Base-by-base conservation (phyloP, 2,329 filamentous ascomycete species). In the Fusarium sp. region DNA sequence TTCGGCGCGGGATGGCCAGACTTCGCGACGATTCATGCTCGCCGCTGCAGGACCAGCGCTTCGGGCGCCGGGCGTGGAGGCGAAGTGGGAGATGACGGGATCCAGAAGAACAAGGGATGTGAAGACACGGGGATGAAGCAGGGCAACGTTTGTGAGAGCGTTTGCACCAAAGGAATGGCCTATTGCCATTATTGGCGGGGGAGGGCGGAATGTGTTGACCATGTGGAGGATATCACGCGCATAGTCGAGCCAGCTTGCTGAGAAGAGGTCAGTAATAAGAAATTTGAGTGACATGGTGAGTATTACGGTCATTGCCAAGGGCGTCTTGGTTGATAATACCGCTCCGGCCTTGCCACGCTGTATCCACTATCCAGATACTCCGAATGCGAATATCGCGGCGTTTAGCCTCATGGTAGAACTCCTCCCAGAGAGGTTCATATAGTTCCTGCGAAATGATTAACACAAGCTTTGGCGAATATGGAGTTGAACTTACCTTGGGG, bases 381-480 rank as follows among this genome's bases (percentile, higher is more conserved):
- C 93, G 87, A 72, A 98, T 92, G 3, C 85, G 84, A 71, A 96
- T 87, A 19, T 88, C 89, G 56, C 84, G 81, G 15, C 79, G 76
- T 68, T 86, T 84, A 7, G 89, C 82, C 19, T 83, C 81, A 19
- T 83, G 79, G 70, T 92, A 83, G 3, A 97, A 82, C 51, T 97
- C 93, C 61, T 95, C 92, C 92, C 94, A 97, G 0, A 97, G 82
- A 0, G 95, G 92, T 74, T 97, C 94, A 75, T 97, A 97, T 3
- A 97, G 80, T 83, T 98, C 95, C 91, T 94, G 15, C 24, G 3
- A 46, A 6, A 48, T 13, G 33, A 9, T 69, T 24, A 57, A 15
- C 17, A 37, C 3, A 7, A 37, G 17, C 24, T 4, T 24, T 8
- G 10, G 19, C 7, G 9, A 26, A 9, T 4, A 24, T 7, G 2